Percentiles rank a stretch among this genome's conserved stretches.
Conservation (phyloP, 2,329 filamentous ascomycete genomes). For the Colletotrichum gloeosporioides region DNA sequence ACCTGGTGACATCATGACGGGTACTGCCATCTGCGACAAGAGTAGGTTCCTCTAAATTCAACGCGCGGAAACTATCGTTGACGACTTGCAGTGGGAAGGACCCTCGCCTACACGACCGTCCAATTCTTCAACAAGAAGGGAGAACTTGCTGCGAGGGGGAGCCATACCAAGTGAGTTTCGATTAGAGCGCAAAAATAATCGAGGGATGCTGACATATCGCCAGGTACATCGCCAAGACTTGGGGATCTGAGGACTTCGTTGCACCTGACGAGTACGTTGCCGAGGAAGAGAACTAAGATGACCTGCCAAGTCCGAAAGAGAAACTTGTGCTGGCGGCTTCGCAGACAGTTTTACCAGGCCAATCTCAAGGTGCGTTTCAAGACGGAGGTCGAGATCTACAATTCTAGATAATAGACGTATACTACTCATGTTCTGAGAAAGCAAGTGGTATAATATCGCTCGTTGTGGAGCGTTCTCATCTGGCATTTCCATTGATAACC, state of each 20-base stretch:
- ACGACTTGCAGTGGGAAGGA: conserved; percentile 61
- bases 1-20: conserved; percentile 61
- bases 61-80: background rate
- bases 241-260: conserved; percentile 40
- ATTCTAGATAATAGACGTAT: background rate
- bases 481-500: fast-evolving
- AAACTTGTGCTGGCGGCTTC: background rate
- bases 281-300: conserved; percentile 30
- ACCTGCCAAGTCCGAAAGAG: no score
- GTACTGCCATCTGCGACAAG: conserved; percentile 65
- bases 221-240: conserved; percentile 49
- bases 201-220: background rate
- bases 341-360: background rate
- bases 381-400: background rate
- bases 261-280: conserved; percentile 36
- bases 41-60: conserved; percentile 42
- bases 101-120: conserved; percentile 65
- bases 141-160: conserved; percentile 65
- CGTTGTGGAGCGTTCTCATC: background rate
- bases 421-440: background rate
- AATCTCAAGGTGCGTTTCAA: background rate
- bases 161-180: conserved; percentile 65
- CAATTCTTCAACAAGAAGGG: conserved; percentile 64
- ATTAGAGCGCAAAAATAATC: background rate
- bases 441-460: background rate